phyloP scores from a whole-genome alignment of 805 yeast genomes.

The Cyberlindnera samutprakarnensis region DNA sequence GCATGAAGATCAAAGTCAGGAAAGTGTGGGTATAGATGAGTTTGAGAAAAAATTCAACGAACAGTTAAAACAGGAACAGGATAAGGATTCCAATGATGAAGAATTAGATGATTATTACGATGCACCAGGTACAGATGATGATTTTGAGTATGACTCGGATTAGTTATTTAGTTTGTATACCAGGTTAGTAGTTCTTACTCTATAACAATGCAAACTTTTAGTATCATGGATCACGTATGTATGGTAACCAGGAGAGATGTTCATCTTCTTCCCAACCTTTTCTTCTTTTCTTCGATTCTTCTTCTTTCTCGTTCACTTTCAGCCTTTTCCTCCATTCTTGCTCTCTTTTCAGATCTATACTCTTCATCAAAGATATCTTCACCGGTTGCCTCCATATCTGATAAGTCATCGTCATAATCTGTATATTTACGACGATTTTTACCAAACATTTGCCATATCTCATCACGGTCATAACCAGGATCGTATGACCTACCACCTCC shows the following conservation, averaged over 20 bases:
- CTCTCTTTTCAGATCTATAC: constrained; percentile 55
- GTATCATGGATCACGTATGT: no score
- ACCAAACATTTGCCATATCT: constrained; percentile 85
- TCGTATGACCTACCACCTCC: neutral
- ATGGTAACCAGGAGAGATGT: no score
- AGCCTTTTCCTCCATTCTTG: constrained; percentile 64
- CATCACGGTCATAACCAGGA: constrained; percentile 66
- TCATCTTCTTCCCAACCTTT: constrained; percentile 20
- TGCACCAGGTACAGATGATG: no score
- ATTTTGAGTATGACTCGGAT: constrained; percentile 30
- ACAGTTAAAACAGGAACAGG: constrained; percentile 9
- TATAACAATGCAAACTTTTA: no score
- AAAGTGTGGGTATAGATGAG: constrained; percentile 10
- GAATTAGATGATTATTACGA: constrained; percentile 6
- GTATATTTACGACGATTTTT: constrained; percentile 39
- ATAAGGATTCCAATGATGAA: neutral
- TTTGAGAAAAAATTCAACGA: constrained; percentile 10
- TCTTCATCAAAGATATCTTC: constrained; percentile 85
- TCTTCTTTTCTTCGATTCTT: constrained; percentile 42
- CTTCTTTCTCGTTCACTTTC: constrained; percentile 58
- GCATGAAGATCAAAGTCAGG: no score
- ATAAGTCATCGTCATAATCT: constrained; percentile 40
- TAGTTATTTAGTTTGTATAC: no score
- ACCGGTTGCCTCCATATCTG: constrained; percentile 92
- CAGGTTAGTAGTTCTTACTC: no score